Evolutionary conservation across 371 early-diverging fungal genomes (phyloP), one percentile per base, ranked within the genome.

Genomic region (Actinomortierella ambigua): DNA sequence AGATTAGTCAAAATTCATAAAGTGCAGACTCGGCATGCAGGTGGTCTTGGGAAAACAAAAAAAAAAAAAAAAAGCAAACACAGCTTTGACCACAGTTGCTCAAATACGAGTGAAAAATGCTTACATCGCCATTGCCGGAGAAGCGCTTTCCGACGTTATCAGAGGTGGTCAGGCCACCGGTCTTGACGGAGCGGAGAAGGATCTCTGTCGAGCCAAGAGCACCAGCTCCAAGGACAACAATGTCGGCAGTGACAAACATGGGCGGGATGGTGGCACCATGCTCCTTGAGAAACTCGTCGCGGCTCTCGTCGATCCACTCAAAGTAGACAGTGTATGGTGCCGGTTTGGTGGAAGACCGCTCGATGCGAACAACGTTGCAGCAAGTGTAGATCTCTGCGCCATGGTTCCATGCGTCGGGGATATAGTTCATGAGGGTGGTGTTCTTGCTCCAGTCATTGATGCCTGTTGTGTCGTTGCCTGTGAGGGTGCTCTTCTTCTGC

Each of bases 381-480:
- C 49, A 39, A 47, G 73, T 68, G 52, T 73, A 78, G 59, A 78
- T 78, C 52, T 78, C 77, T 22, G 75, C 77, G 11, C 79, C 77
- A 44, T 79, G 73, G 61, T 79, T 79, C 77, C 77, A 79, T 22
- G 77, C 77, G 41, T 79, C 77, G 9, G 77, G 75, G 18, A 79
- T 73, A 40, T 79, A 79, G 58, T 71, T 79, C 66, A 79, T 63
- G 23, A 79, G 53, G 3, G 69, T 79, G 8, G 58, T 68, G 53
- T 76, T 79, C 57, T 79, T 79, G 65, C 77, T 77, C 59, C 79
- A 71, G 53, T 79, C 77, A 50, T 79, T 79, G 46, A 73, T 55
- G 42, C 79, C 77, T 0, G 77, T 73, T 22, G 59, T 57, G 41
- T 79, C 79, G 53, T 79, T 79, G 13, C 79, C 79, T 8, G 75